Evolutionary conservation across 169 alveolate species (phyloP).

Genomic region (Eimeria maxima): DNA sequence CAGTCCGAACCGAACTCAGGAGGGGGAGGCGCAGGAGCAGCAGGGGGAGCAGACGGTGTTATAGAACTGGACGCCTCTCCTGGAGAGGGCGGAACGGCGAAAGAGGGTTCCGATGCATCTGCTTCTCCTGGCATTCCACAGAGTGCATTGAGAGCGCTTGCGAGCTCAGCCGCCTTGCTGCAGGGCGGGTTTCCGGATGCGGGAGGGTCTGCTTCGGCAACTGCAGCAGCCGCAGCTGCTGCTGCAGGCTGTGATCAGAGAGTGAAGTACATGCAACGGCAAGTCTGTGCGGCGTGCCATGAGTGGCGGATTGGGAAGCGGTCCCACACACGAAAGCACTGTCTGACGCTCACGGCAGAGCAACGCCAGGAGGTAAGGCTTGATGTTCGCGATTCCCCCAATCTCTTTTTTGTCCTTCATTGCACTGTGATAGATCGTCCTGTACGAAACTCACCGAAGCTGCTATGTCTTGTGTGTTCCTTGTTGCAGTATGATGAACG

Average conservation of each 20-base stretch:
- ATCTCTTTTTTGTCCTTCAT: background rate
- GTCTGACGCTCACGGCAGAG: constrained; percentile 71
- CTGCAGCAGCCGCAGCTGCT: constrained; percentile 49
- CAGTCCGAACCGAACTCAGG: constrained; percentile 28
- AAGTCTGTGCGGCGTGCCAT: constrained; percentile 81
- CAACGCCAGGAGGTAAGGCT: constrained; percentile 66
- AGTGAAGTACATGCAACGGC: constrained; percentile 78
- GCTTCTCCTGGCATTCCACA: constrained; percentile 64
- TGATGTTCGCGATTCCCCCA: background rate
- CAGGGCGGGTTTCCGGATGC: constrained; percentile 32
- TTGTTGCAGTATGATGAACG: constrained; percentile 76
- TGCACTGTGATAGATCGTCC: background rate
- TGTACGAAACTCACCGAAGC: background rate
- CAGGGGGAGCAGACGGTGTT: background rate
- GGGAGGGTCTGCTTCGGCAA: constrained; percentile 5
- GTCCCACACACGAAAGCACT: constrained; percentile 77
- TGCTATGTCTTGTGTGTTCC: background rate
- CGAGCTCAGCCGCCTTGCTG: constrained; percentile 69
- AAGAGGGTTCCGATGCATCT: constrained; percentile 52
- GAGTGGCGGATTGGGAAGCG: constrained; percentile 81
- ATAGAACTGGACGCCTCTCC: constrained; percentile 51
- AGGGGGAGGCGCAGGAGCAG: background rate
- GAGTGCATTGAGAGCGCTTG: constrained; percentile 66
- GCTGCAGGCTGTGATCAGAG: constrained; percentile 64
- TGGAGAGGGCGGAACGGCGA: constrained; percentile 32